These are phyloP conservation scores for Globisporangium spinosum DNA, from an alignment of 352 stramenopile genomes.

Conservation along the genomic window DNA sequence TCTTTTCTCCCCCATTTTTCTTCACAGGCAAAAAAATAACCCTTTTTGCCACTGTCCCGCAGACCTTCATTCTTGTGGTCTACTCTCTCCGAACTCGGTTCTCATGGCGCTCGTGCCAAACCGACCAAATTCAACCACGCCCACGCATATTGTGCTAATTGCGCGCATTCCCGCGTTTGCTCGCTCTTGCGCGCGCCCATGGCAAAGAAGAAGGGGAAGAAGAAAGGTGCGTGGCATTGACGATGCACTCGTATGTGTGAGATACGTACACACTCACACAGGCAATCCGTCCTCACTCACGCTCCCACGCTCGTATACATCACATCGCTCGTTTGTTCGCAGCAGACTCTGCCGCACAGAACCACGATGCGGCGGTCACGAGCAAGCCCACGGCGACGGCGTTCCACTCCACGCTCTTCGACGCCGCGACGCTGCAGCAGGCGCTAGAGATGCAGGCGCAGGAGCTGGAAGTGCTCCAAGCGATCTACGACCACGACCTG, in stretches of 20 bases:
- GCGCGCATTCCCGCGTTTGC: not conserved
- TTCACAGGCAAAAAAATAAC: not conserved
- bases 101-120: not conserved
- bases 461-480: slow-evolving; percentile 78
- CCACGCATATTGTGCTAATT: not conserved
- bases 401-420: slow-evolving; percentile 21
- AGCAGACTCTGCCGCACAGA: not conserved
- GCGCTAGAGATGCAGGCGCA: slow-evolving; percentile 66
- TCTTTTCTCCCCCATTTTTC: not conserved
- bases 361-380: not conserved
- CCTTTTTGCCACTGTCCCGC: not conserved
- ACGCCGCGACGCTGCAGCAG: slow-evolving; percentile 41
- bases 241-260: too few relatives aligned
- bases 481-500: slow-evolving; percentile 79
- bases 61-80: slow-evolving; percentile 6
- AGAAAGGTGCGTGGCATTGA: slow-evolving; percentile 38
- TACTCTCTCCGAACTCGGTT: not conserved
- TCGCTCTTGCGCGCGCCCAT: slow-evolving; percentile 26
- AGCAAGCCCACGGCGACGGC: slow-evolving; percentile 13
- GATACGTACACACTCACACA: too few relatives aligned
- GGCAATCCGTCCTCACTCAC: too few relatives aligned
- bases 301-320: not conserved
- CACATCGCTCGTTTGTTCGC: not conserved
- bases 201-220: slow-evolving; percentile 79
- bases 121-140: not conserved